phyloP scores from a whole-genome alignment of 176 grass and related monocot genomes.

The Lolium multiflorum region DNA sequence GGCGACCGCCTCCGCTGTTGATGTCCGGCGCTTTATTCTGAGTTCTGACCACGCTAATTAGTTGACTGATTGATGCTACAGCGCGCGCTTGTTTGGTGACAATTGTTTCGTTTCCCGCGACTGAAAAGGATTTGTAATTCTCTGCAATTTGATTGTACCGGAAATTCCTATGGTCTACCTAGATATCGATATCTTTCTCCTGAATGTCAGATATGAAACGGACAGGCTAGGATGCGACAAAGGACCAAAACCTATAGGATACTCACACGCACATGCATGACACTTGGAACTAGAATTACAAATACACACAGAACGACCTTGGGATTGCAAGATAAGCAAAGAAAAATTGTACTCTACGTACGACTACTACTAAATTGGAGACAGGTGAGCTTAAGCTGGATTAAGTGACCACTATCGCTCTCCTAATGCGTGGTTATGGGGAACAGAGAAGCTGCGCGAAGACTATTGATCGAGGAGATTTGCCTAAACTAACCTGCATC shows the following conservation, averaged over 20 bases:
- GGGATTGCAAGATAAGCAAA: background rate
- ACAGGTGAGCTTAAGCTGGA: slow-evolving; percentile 17
- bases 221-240: background rate
- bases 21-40: background rate
- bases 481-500: slow-evolving; percentile 14
- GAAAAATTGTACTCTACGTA: too few species aligned
- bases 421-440: slow-evolving; percentile 28
- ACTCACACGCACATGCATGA: background rate
- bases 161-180: background rate
- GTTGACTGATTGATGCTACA: background rate
- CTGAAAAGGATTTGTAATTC: background rate
- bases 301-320: background rate
- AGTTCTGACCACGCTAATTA: background rate
- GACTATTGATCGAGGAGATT: background rate
- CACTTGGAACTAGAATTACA: background rate
- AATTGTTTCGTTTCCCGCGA: background rate
- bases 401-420: slow-evolving; percentile 22
- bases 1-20: background rate
- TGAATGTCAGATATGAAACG: background rate
- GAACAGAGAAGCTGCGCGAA: slow-evolving; percentile 31
- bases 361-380: too few species aligned
- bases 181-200: background rate
- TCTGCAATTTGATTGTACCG: background rate
- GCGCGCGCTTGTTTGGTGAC: too few species aligned
- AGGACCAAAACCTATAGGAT: background rate